These are phyloP conservation scores for Populus euphratica DNA, from an alignment of 345 rosid genomes.

Conservation along the genomic window DNA sequence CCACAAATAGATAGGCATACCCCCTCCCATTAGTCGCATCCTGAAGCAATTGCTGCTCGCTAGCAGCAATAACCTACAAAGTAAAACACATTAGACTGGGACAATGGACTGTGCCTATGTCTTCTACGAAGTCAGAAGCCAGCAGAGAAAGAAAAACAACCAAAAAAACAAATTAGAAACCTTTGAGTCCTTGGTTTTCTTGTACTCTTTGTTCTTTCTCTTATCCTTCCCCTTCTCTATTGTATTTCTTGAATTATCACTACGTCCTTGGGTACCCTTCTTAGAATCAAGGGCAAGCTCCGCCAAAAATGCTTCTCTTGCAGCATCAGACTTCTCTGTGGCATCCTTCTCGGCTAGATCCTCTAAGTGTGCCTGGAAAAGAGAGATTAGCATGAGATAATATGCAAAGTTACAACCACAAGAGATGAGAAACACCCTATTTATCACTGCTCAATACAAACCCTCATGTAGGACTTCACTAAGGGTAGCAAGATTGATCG, in stretches of 20 bases:
- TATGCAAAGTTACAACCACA: not conserved
- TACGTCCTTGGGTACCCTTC: slow-evolving; percentile 59
- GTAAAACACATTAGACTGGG: slow-evolving; percentile 20
- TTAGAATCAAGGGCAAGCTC: slow-evolving; percentile 92
- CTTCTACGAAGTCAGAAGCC: slow-evolving; percentile 3
- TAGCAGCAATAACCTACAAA: slow-evolving; percentile 48
- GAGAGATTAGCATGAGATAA: not conserved
- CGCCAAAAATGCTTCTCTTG: slow-evolving; percentile 86
- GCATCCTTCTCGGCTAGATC: slow-evolving; percentile 92
- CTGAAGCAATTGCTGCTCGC: slow-evolving; percentile 39
- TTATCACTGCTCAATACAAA: slow-evolving; percentile 35
- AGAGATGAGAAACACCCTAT: slow-evolving; percentile 11
- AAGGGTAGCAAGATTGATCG: slow-evolving; percentile 60
- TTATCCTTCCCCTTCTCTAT: slow-evolving; percentile 82
- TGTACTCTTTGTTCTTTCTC: slow-evolving; percentile 67
- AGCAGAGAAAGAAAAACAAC: slow-evolving; percentile 2
- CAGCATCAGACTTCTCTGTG: slow-evolving; percentile 96
- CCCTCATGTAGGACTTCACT: slow-evolving; percentile 79
- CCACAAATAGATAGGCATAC: slow-evolving; percentile 36
- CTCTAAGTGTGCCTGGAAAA: slow-evolving; percentile 71
- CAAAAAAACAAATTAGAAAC: slow-evolving; percentile 31
- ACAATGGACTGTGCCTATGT: not conserved
- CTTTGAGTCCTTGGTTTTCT: slow-evolving; percentile 73
- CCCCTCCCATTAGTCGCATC: slow-evolving; percentile 46
- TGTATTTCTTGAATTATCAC: slow-evolving; percentile 47